Percentiles rank a stretch among this genome's conserved stretches.
Evolutionary conservation across 2,329 filamentous ascomycete genomes (phyloP).

Genomic region (Lachnellula arida): DNA sequence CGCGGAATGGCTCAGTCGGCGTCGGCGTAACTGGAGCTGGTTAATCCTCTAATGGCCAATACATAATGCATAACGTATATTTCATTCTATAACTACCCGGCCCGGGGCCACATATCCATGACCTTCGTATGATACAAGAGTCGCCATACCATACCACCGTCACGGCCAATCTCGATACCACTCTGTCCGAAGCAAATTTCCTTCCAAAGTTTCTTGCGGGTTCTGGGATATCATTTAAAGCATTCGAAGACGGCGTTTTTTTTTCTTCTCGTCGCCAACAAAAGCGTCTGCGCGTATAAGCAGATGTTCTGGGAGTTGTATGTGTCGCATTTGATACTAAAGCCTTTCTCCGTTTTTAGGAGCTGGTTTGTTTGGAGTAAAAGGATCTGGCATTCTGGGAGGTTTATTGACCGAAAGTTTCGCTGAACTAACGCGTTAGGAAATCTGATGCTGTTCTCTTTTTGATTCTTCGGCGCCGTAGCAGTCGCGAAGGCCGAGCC

Average conservation of each 20-base stretch:
- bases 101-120: slow-evolving; percentile 14
- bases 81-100: slow-evolving; percentile 14
- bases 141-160: slow-evolving; percentile 15
- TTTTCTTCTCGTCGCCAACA: slow-evolving; percentile 11
- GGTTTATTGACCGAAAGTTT: slow-evolving; percentile 6
- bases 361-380: slow-evolving; percentile 27
- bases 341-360: slow-evolving; percentile 13
- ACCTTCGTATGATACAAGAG: slow-evolving; percentile 9
- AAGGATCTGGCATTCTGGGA: slow-evolving; percentile 23
- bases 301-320: slow-evolving; percentile 23
- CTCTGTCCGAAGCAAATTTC: slow-evolving; percentile 11
- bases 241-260: slow-evolving; percentile 25
- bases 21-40: slow-evolving; percentile 31
- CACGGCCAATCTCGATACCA: slow-evolving; percentile 17
- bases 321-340: slow-evolving; percentile 21
- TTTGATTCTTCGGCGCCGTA: slow-evolving; percentile 2
- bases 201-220: slow-evolving; percentile 12
- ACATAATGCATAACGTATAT: slow-evolving; percentile 23
- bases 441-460: slow-evolving; percentile 4
- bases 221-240: slow-evolving; percentile 14
- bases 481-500: neutral
- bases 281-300: slow-evolving; percentile 16
- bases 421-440: neutral
- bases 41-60: slow-evolving; percentile 13
- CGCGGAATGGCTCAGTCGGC: slow-evolving; percentile 31